Evolutionary conservation across 352 stramenopile genomes (phyloP).

Genomic region (Ophiocytium majus): DNA sequence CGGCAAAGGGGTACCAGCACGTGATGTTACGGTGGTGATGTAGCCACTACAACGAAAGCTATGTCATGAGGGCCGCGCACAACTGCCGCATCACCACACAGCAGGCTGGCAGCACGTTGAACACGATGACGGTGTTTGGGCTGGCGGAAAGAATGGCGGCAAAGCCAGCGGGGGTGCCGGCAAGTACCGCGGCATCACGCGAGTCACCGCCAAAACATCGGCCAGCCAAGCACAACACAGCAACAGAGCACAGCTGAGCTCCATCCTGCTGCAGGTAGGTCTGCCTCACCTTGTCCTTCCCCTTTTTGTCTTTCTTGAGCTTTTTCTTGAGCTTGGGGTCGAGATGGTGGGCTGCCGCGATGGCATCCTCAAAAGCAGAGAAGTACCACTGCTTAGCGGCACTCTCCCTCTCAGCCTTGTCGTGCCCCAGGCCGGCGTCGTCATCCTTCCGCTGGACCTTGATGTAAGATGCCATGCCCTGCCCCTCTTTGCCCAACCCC

Average conservation of each 20-base stretch:
- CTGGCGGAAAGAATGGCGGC: too few relatives aligned
- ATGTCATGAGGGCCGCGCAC: too few relatives aligned
- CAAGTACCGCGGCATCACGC: too few relatives aligned
- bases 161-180: too few relatives aligned
- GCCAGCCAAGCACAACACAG: too few relatives aligned
- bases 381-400: slow-evolving; percentile 79
- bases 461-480: slow-evolving; percentile 88
- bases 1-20: background rate
- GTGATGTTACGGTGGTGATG: background rate
- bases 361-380: slow-evolving; percentile 66
- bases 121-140: too few relatives aligned
- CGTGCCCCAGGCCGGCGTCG: slow-evolving; percentile 73
- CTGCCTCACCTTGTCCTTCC: slow-evolving; percentile 20
- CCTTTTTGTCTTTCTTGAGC: slow-evolving; percentile 25
- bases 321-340: slow-evolving; percentile 62
- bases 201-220: too few relatives aligned
- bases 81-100: too few relatives aligned
- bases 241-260: too few relatives aligned
- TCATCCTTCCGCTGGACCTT: slow-evolving; percentile 88
- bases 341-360: slow-evolving; percentile 50
- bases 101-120: too few relatives aligned
- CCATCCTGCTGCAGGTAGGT: slow-evolving; percentile 93
- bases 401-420: slow-evolving; percentile 69
- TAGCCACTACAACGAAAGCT: too few relatives aligned
- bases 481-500: slow-evolving; percentile 86